Base-by-base conservation (phyloP, 176 grass and related monocot genomes). In the Carex littledalei region DNA sequence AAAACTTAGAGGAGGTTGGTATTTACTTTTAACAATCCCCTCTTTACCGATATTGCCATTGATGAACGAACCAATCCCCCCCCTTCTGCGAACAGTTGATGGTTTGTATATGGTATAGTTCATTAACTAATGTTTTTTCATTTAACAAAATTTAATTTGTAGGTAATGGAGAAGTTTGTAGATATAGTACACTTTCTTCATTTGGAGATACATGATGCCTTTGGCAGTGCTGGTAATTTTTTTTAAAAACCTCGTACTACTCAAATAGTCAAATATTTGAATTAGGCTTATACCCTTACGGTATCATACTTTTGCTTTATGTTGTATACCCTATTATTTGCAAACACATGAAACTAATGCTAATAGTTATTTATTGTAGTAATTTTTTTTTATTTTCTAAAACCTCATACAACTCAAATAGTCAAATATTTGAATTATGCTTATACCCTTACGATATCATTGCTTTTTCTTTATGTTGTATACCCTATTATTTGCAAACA, bases 1-100 rank as follows among this genome's bases (percentile, higher is more conserved):
- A 92, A 84, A 92, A 90, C 73, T 88, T 99, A 89, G 97, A 99
- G 86, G 97, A 99, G 97, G 96, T 99, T 76, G 55, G 86, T 89
- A 56, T 65, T 82, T 89, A 22, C 20, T 82, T 86, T 92, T 84
- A 78, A 55, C 50, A 53, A 78, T 2, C 74, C 50, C 55, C 5
- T 2, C 1, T 56, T 22, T 32, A 55, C 74, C 9, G 22, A 1
- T 29, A 53, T 31, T 16, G 20, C 16, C 12, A 2, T 77, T 54
- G 22, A 77, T 54, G 22, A 77, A 49, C 14, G 14, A 54, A 85
- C 31, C 63, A 79, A 86, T 63, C 47, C 5, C 22, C 49, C 12
- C 6, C 3, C 31, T 26, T 26, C 39, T 83, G 55, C 47, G 87
- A 62, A 86, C 50, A 68, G 50, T 56, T 78, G 21, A 56, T 60